A percentile compares a stretch with the other conserved stretches of the same genome.
These are phyloP conservation scores for Verticillium albo-atrum DNA, from an alignment of 2,329 filamentous ascomycete genomes.

Conservation along the genomic window DNA sequence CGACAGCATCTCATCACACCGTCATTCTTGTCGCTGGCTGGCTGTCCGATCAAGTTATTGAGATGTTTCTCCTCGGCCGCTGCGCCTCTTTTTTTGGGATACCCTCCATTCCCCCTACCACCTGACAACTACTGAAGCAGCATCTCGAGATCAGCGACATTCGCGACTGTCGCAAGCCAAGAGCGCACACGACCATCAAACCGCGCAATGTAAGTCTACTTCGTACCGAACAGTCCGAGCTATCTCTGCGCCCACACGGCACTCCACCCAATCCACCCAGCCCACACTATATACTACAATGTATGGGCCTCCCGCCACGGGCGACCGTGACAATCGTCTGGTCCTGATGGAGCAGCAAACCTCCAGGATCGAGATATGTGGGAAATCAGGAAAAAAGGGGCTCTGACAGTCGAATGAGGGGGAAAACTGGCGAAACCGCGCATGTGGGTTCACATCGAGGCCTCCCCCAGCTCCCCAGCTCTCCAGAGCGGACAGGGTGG, in stretches of 20 bases:
- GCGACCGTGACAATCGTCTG: neutral
- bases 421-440: neutral
- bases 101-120: neutral
- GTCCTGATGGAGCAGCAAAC: neutral
- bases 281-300: neutral
- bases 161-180: neutral
- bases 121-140: neutral
- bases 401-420: neutral
- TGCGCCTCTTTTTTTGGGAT: neutral
- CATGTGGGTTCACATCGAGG: neutral
- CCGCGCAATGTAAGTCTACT: neutral
- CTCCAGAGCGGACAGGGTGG: neutral
- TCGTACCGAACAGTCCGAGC: neutral
- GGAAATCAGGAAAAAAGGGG: neutral
- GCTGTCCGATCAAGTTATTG: neutral
- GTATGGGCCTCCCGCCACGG: neutral
- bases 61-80: neutral
- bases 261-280: neutral
- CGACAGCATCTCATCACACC: neutral
- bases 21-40: neutral
- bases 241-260: too few species aligned
- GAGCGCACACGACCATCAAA: neutral
- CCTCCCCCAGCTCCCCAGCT: neutral
- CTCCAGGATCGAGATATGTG: neutral
- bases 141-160: neutral